Base-by-base conservation (phyloP, 1,284 basidiomycete species). In the Schizophyllum amplum region DNA sequence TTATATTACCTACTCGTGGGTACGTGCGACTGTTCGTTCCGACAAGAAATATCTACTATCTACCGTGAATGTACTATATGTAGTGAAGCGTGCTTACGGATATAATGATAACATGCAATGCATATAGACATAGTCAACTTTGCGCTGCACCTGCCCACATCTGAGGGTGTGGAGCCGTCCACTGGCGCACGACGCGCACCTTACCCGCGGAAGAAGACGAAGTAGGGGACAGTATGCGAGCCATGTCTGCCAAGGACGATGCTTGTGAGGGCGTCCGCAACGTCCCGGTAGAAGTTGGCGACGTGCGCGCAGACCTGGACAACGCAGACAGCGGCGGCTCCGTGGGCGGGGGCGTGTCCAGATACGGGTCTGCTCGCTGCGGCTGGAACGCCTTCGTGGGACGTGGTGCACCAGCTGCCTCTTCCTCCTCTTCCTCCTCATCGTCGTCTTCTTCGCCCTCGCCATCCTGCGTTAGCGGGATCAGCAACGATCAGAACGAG, bases 391-490 rank as follows among this genome's bases (percentile, higher is more conserved):
- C 61, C 56, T 63, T 58, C 55, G 62, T 59, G 2, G 60, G 51
- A 52, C 58, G 66, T 64, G 66, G 68, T 59, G 62, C 71, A 58
- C 62, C 70, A 48, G 63, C 71, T 47, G 71, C 72, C 47, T 77
- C 74, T 51, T 76, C 76, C 55, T 81, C 78, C 48, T 77, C 78
- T n/a, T 77, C 77, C 51, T 79, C 77, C 24, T 79, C 79, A 9
- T 82, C 80, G 1, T 85, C 87, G 4, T 86, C 87, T 0, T 86
- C 86, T 2, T 80, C 85, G 3, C 77, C 80, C 24, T 72, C 76
- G 21, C 69, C 72, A 63, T 84, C 80, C 79, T 84, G 61, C 33
- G 61, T 21, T 55, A 57, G 52, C 57, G 42, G 52, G 22, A 42
- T n/a, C 20, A 52, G 22, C n/a, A 46, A 54, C 51, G 57, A 47